phyloP scores from a whole-genome alignment of 768 basidiomycete genomes.

The Leucocoprinus leucothites region DNA sequence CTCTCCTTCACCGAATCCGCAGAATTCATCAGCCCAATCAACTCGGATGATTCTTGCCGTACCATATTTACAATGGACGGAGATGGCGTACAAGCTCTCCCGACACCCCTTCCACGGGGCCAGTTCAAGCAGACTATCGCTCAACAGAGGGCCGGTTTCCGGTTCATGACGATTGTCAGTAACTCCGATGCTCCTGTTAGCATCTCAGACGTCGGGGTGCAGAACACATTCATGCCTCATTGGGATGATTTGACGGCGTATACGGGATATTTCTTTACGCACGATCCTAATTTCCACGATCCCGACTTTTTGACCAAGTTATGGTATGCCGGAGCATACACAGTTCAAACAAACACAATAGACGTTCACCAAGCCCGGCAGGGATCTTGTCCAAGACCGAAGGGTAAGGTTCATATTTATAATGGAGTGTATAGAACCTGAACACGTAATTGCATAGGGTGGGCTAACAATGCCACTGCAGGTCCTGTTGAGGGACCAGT shows the following conservation, averaged over 20 bases:
- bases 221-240: conserved; percentile 47
- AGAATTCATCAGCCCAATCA: conserved; percentile 39
- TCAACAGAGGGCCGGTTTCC: conserved; percentile 44
- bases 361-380: conserved; percentile 32
- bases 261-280: conserved; percentile 44
- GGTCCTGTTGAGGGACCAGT: conserved; percentile 48
- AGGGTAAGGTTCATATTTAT: conserved; percentile 12
- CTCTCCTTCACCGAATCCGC: conserved; percentile 51
- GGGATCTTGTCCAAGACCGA: conserved; percentile 24
- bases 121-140: conserved; percentile 32
- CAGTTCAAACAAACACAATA: conserved; percentile 48
- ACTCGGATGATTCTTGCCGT: conserved; percentile 39
- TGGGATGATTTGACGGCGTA: conserved; percentile 42
- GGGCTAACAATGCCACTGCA: conserved; percentile 46
- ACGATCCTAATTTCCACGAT: conserved; percentile 40
- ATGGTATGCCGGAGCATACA: conserved; percentile 56
- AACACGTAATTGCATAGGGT: conserved; percentile 24
- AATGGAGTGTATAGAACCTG: too few relatives aligned
- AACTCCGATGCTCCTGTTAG: conserved; percentile 32
- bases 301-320: conserved; percentile 44
- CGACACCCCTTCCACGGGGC: conserved; percentile 25
- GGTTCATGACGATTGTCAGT: conserved; percentile 43
- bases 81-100: conserved; percentile 33
- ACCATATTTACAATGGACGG: conserved; percentile 20
- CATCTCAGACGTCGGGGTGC: conserved; percentile 40